Conservation (phyloP, 1,284 basidiomycete genomes). For the Lignosus rhinocerotis region DNA sequence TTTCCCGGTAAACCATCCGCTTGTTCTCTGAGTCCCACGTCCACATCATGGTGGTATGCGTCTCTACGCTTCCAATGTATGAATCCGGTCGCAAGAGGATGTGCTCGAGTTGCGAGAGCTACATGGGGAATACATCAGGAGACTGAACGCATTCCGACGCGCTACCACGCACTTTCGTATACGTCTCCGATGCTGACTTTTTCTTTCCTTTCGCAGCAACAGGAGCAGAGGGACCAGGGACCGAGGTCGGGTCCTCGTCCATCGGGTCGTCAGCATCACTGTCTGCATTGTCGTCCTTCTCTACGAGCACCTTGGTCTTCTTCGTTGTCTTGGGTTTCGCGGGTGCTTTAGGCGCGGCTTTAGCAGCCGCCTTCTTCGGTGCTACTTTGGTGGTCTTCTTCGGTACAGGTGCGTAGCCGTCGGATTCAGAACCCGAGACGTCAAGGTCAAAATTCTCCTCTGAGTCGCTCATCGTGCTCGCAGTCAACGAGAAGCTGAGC, state of each 20-base stretch:
- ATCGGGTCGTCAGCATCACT: conserved; percentile 41
- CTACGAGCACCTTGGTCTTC: conserved; percentile 71
- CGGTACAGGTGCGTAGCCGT: conserved; percentile 58
- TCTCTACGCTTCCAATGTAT: conserved; percentile 95
- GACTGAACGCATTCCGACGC: not conserved
- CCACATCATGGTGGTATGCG: conserved; percentile 87
- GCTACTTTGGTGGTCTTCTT: conserved; percentile 53
- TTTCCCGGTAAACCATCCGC: conserved; percentile 79
- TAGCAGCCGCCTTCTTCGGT: conserved; percentile 37
- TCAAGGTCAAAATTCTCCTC: conserved; percentile 70
- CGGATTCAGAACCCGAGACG: conserved; percentile 60
- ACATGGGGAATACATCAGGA: conserved; percentile 8
- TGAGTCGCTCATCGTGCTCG: conserved; percentile 51
- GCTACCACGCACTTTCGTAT: conserved; percentile 72
- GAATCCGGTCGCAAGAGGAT: conserved; percentile 97
- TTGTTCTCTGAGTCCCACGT: conserved; percentile 82
- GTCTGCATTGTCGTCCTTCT: conserved; percentile 59
- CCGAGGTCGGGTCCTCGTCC: conserved; percentile 44
- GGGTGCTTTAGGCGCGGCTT: conserved; percentile 44
- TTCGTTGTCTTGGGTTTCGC: conserved; percentile 67
- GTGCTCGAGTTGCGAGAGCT: conserved; percentile 97
- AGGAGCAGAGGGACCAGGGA: conserved; percentile 32
- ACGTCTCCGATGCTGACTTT: conserved; percentile 91
- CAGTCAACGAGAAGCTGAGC: conserved; percentile 1
- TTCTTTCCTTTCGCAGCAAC: conserved; percentile 50